Percentiles rank a stretch among this genome's conserved stretches.
Conservation (phyloP, 1,139 yeast species). For the Casaregolazyma suthepensis region DNA sequence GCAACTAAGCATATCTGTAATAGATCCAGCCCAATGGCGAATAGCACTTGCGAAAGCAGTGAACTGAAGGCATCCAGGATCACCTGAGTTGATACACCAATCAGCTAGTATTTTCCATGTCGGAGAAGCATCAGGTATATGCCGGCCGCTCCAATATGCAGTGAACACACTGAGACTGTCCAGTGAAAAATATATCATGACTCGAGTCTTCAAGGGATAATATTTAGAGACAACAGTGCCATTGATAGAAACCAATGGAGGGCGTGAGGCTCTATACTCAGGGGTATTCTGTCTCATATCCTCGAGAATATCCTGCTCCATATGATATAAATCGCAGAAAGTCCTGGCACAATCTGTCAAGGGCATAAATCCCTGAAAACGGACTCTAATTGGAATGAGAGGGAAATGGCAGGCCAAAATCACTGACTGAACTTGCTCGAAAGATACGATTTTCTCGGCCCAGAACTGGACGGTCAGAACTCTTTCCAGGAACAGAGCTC, state of each 20-base stretch:
- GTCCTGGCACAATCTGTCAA: not conserved
- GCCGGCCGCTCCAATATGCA: not conserved
- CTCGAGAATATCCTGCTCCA: not conserved
- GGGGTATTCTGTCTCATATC: not conserved
- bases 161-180: not conserved
- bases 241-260: not conserved
- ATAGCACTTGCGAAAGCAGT: not conserved
- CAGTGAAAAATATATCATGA: not conserved
- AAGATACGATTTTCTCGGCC: not conserved
- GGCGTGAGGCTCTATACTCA: not conserved
- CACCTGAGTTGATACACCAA: not conserved
- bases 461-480: slow-evolving; percentile 35
- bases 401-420: not conserved
- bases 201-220: not conserved
- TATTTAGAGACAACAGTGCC: not conserved
- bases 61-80: not conserved
- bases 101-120: not conserved
- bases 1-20: not conserved
- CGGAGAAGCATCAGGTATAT: not conserved
- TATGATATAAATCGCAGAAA: not conserved
- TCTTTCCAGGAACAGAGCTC: slow-evolving; percentile 43
- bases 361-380: not conserved
- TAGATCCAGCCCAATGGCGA: not conserved
- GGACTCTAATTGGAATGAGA: not conserved
- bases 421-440: not conserved